A percentile compares a stretch with the other conserved stretches of the same genome.
These are phyloP conservation scores for Aspergillus ruber DNA, from an alignment of 2,329 filamentous ascomycete genomes.

Conservation along the genomic window DNA sequence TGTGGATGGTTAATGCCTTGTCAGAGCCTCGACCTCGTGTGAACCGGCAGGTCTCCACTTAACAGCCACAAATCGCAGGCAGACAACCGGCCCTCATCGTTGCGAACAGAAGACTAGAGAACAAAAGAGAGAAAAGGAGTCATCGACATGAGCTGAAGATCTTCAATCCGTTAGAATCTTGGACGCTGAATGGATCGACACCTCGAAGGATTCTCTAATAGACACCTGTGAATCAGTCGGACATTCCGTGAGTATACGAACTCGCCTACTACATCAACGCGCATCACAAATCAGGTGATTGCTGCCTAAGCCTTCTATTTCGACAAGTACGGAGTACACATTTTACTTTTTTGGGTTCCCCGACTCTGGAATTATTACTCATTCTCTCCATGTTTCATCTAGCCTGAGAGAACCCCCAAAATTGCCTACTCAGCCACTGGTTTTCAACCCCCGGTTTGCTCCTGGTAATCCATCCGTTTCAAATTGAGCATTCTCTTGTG, in stretches of 20 bases:
- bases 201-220: too few species aligned
- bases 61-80: constrained; percentile 1
- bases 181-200: not conserved
- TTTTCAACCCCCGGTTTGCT: not conserved
- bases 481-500: not conserved
- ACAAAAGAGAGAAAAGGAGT: not conserved
- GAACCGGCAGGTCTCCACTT: not conserved
- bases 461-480: not conserved
- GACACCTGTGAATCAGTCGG: constrained; percentile 1
- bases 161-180: not conserved
- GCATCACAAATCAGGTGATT: not conserved
- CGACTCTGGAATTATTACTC: not conserved
- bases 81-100: not conserved
- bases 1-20: not conserved
- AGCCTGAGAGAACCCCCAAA: too few species aligned
- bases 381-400: not conserved
- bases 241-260: not conserved
- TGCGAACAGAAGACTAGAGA: not conserved
- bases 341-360: too few species aligned
- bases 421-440: too few species aligned
- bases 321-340: not conserved
- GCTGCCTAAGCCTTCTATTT: not conserved
- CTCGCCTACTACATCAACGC: not conserved
- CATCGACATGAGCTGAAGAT: not conserved
- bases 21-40: not conserved